These are phyloP conservation scores for Deinandra increscens DNA, from an alignment of 129 eudicot genomes.

Conservation along the genomic window DNA sequence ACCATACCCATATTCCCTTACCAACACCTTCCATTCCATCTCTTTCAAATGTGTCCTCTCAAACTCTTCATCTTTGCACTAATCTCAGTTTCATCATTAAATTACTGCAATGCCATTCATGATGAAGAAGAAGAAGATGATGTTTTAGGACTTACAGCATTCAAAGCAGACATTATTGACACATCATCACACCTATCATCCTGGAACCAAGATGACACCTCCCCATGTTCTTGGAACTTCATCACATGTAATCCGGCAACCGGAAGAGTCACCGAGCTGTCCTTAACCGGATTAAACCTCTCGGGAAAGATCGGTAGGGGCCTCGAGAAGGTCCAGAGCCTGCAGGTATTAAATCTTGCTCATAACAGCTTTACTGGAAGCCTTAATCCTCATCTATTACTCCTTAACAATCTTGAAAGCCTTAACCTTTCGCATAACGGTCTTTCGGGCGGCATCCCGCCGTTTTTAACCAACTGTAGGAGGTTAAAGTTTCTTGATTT, in stretches of 20 bases:
- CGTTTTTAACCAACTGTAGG: constrained; percentile 30
- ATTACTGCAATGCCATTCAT: constrained; percentile 23
- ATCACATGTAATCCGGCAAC: constrained; percentile 62
- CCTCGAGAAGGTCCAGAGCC: constrained; percentile 53
- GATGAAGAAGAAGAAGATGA: constrained; percentile 58
- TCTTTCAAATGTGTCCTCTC: constrained; percentile 32
- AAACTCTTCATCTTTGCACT: constrained; percentile 33
- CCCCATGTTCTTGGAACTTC: constrained; percentile 82
- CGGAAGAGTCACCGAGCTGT: constrained; percentile 52
- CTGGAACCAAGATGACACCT: constrained; percentile 83
- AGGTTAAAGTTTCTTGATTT: constrained; percentile 67
- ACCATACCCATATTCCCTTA: constrained; percentile 12
- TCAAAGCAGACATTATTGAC: constrained; percentile 67
- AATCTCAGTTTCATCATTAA: constrained; percentile 28
- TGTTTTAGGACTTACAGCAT: constrained; percentile 81
- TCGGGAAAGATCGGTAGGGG: constrained; percentile 86
- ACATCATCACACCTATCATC: constrained; percentile 49
- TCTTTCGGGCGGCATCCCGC: constrained; percentile 58
- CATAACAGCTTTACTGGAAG: constrained; percentile 61
- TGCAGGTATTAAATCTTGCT: constrained; percentile 67
- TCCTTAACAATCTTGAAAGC: constrained; percentile 41
- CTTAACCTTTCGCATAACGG: constrained; percentile 63
- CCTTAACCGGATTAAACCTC: constrained; percentile 49
- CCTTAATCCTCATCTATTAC: constrained; percentile 45
- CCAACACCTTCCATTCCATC: constrained; percentile 16